Evolutionary conservation across 352 stramenopile species (phyloP), one percentile per base, ranked within the genome.

Genomic region (Pythium sp.): DNA sequence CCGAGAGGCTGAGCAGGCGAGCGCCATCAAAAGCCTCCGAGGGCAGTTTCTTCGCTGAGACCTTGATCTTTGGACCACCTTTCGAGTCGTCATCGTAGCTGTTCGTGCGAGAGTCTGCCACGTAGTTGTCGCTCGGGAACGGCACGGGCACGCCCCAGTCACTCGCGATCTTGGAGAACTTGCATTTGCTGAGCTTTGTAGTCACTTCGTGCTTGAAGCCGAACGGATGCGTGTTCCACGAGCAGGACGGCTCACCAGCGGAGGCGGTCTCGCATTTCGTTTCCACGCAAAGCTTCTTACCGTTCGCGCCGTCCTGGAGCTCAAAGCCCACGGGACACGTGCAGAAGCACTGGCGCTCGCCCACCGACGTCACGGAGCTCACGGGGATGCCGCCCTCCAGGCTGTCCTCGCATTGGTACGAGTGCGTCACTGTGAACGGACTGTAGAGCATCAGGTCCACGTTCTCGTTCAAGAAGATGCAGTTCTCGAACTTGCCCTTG

Each of bases 371-470:
- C 24, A 82, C 9, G 55, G 83, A 90, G 3, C 72, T 72, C 38
- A 90, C 78, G 0, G 84, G 84, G 11, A 90, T 65, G 18, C 80
- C 81, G 4, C 64, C 61, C 6, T 72, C 69, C 28, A 90, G 60
- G 7, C 46, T 15, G 2, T 70, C n/a, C 2, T 54, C 61, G 55
- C 81, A 92, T 18, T 81, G 41, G 15, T 80, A 58, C 20, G 71
- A 74, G 0, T 81, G 75, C 9, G 72, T 75, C 22, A 83, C 69
- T 1, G 70, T 76, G 70, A 89, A 88, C 34, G 82, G 81, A 28
- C 83, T 90, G 75, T 88, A 90, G 73, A 86, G 73, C 66, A 82
- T 85, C 57, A 92, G 30, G 12, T 89, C 77, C 0, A 77, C 74
- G 3, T 46, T 66, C 11, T 85, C 64, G 11, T 65, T 24, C 9